Base-by-base conservation (phyloP, 2,329 filamentous ascomycete genomes). In the Trichophyton mentagrophytes region DNA sequence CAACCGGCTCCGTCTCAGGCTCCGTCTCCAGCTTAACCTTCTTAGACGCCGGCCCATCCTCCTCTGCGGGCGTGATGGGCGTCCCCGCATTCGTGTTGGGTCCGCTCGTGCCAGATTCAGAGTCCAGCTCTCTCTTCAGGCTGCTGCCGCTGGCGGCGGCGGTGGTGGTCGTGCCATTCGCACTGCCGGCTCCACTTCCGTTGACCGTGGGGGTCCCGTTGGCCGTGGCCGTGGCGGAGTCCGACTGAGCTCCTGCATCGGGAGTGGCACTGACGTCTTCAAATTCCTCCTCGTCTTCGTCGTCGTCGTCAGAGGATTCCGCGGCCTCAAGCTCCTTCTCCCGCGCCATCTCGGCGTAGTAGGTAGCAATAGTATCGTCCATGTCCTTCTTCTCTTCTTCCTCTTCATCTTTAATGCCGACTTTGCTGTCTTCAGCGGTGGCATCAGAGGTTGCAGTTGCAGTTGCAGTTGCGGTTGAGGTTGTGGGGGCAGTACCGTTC, bases 291-390 rank as follows among this genome's bases (percentile, higher is more conserved):
- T 67, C 61, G 44, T 67, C 64, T 13, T 64, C 63, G 11, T 62
- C 61, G 33, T 60, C 68, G 33, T 73, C 71, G 8, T 68, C 71
- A 49, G 72, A 73, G 47, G 70, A 75, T 61, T 73, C 68, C 62
- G 73, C 67, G 2, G 71, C 74, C 61, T 76, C 73, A 1, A 74
- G 67, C 17, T 72, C 75, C 62, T 76, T 72, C 62, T 77, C 74
- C 2, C 72, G 68, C 30, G 72, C 74, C 70, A 78, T 75, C 62
- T 77, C 75, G 1, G 74, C 74, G 60, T 77, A 78, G 66, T 77
- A 77, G 2, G 75, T 74, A 15, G 75, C 74, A 58, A 77, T 71
- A 58, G 77, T 77, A 63, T 78, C 77, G 60, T 78, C 74, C 25
- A 77, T 67, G 44, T 74, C 71, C 42, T 77, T 76, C 46, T 73